Evolutionary conservation across 129 eudicot genomes (phyloP).

Genomic region (Apium graveolens): DNA sequence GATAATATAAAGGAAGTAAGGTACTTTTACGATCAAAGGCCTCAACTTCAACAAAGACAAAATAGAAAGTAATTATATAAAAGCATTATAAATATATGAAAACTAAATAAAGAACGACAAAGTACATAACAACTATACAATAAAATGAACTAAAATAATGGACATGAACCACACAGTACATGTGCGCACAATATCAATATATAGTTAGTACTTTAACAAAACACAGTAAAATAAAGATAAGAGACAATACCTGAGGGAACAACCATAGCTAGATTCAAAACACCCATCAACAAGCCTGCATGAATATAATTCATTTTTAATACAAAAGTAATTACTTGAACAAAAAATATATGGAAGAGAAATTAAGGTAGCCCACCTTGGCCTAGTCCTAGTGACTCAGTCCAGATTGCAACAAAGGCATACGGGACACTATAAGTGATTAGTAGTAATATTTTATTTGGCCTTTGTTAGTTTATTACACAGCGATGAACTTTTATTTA

Average conservation of each 20-base stretch:
- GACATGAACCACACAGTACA: background rate
- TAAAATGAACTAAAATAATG: background rate
- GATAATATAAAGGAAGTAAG: background rate
- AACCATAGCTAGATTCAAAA: slow-evolving; percentile 85
- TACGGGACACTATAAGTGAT: slow-evolving; percentile 95
- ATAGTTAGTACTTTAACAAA: background rate
- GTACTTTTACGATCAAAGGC: background rate
- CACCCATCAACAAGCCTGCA: slow-evolving; percentile 98
- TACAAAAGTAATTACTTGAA: background rate
- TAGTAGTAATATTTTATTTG: slow-evolving; percentile 40
- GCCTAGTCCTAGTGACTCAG: slow-evolving; percentile 89
- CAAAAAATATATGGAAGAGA: slow-evolving; percentile 3
- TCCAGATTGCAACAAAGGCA: slow-evolving; percentile 81
- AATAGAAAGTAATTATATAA: background rate
- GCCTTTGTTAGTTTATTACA: slow-evolving; percentile 4
- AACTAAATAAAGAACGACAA: background rate
- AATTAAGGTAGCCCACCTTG: no score
- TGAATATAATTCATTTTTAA: slow-evolving; percentile 8
- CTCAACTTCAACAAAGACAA: background rate
- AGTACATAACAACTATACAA: background rate
- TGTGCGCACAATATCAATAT: background rate
- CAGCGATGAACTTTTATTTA: background rate
- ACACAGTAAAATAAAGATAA: background rate
- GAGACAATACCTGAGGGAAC: slow-evolving; percentile 66
- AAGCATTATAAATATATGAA: background rate